Evolutionary conservation across 2,329 filamentous ascomycete genomes (phyloP).

Genomic region (Saccharata proteae): DNA sequence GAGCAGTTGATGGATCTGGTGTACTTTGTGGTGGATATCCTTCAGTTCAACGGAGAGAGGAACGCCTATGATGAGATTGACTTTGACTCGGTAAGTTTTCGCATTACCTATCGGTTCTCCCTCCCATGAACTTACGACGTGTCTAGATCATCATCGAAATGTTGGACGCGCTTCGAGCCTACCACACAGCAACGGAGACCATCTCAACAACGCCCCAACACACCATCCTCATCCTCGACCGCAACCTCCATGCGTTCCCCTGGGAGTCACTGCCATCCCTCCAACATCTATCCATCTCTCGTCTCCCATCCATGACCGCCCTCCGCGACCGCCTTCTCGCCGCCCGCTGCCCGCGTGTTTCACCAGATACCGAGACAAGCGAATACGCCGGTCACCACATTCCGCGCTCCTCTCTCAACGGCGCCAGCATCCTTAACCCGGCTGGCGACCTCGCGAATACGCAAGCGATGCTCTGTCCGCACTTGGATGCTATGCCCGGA

Average conservation of each 20-base stretch:
- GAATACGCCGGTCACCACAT: slow-evolving; percentile 32
- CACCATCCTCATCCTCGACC: slow-evolving; percentile 83
- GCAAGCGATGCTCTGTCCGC: slow-evolving; percentile 58
- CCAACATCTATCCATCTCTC: slow-evolving; percentile 64
- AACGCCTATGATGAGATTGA: slow-evolving; percentile 98
- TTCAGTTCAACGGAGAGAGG: slow-evolving; percentile 90
- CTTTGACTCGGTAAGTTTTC: slow-evolving; percentile 50
- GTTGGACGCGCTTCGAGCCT: slow-evolving; percentile 68
- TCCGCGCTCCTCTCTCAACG: slow-evolving; percentile 32
- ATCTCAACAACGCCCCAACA: slow-evolving; percentile 41
- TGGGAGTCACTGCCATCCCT: slow-evolving; percentile 94
- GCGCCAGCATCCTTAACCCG: slow-evolving; percentile 82
- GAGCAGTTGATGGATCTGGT: slow-evolving; percentile 84
- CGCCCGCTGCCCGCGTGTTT: slow-evolving; percentile 24
- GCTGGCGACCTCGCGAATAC: slow-evolving; percentile 72
- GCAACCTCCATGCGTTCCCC: slow-evolving; percentile 77
- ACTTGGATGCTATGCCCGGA: slow-evolving; percentile 39
- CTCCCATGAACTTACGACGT: slow-evolving; percentile 6
- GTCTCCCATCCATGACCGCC: slow-evolving; percentile 75
- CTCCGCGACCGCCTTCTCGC: slow-evolving; percentile 62
- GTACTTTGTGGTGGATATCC: slow-evolving; percentile 90
- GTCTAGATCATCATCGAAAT: slow-evolving; percentile 73
- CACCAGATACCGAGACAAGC: slow-evolving; percentile 10
- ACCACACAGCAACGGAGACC: slow-evolving; percentile 44
- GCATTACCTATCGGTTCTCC: background rate